Conservation (phyloP, 202 grass and related monocot genomes). For the Digitaria exilis region DNA sequence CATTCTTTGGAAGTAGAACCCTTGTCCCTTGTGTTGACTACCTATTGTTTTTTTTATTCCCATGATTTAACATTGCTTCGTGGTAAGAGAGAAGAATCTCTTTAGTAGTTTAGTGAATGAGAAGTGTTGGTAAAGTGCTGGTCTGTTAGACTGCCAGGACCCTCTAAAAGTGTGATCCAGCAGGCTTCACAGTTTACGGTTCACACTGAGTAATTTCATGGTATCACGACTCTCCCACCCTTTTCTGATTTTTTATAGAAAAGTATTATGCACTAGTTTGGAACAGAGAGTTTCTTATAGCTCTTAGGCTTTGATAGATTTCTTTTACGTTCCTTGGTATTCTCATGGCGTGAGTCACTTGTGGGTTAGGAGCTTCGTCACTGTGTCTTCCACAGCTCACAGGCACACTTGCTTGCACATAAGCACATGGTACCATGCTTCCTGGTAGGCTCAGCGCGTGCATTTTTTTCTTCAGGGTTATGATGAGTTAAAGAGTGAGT, state of each 20-base stretch:
- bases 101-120: conserved; percentile 48
- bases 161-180: conserved; percentile 32
- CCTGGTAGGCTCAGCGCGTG: conserved; percentile 6
- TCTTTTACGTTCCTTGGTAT: conserved; percentile 28
- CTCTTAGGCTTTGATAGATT: conserved; percentile 23
- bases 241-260: conserved; percentile 35
- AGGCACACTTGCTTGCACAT: background rate
- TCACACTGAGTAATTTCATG: conserved; percentile 31
- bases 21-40: conserved; percentile 52
- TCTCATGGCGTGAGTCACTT: conserved; percentile 31
- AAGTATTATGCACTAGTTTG: conserved; percentile 40
- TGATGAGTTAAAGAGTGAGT: conserved; percentile 5
- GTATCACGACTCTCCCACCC: conserved; percentile 16
- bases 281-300: conserved; percentile 23
- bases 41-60: conserved; percentile 42
- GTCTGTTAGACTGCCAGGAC: conserved; percentile 28
- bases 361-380: conserved; percentile 27
- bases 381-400: conserved; percentile 5
- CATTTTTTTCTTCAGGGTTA: conserved; percentile 10
- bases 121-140: conserved; percentile 50
- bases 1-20: conserved; percentile 58
- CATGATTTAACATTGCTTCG: conserved; percentile 39
- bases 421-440: conserved; percentile 1
- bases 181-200: conserved; percentile 41
- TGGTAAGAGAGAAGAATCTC: conserved; percentile 49